These are phyloP conservation scores for Piloderma croceum DNA, from an alignment of 768 basidiomycete genomes.

Conservation along the genomic window DNA sequence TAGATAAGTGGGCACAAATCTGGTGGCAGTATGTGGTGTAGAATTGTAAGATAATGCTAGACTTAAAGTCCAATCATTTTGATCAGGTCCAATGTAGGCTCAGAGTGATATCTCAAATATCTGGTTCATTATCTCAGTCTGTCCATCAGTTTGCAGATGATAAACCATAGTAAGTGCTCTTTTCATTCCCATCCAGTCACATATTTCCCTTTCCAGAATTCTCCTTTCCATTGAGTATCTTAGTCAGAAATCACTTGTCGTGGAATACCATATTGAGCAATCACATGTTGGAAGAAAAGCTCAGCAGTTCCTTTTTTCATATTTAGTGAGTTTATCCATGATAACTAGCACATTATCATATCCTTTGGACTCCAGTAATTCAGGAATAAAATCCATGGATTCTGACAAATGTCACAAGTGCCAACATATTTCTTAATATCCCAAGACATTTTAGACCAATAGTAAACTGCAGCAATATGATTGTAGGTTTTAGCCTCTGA, in stretches of 20 bases:
- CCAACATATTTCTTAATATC: conserved; percentile 9
- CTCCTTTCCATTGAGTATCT: conserved; percentile 17
- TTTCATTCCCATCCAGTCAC: conserved; percentile 11
- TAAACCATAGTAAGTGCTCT: conserved; percentile 25
- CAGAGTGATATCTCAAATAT: no score
- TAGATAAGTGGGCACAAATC: no score
- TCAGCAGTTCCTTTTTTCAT: conserved; percentile 5
- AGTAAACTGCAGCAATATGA: no score
- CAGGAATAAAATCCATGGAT: conserved; percentile 21
- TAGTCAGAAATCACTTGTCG: conserved; percentile 15
- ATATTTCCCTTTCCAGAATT: conserved; percentile 25
- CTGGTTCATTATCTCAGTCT: conserved; percentile 28
- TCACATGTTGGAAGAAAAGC: conserved; percentile 5
- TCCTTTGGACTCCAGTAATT: conserved; percentile 13
- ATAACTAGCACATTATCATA: conserved; percentile 18
- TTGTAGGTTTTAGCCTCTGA: no score
- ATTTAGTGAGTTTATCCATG: conserved; percentile 22
- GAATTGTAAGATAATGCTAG: no score
- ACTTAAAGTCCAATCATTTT: no score
- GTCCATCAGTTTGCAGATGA: conserved; percentile 36
- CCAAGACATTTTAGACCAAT: conserved; percentile 7
- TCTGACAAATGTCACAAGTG: conserved; percentile 23
- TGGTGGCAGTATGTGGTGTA: no score
- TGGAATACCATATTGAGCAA: conserved; percentile 17
- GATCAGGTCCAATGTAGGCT: no score